A percentile compares a stretch with the other conserved stretches of the same genome.
Evolutionary conservation across 768 basidiomycete genomes (phyloP).

Genomic region (Hydnomerulius pinastri): DNA sequence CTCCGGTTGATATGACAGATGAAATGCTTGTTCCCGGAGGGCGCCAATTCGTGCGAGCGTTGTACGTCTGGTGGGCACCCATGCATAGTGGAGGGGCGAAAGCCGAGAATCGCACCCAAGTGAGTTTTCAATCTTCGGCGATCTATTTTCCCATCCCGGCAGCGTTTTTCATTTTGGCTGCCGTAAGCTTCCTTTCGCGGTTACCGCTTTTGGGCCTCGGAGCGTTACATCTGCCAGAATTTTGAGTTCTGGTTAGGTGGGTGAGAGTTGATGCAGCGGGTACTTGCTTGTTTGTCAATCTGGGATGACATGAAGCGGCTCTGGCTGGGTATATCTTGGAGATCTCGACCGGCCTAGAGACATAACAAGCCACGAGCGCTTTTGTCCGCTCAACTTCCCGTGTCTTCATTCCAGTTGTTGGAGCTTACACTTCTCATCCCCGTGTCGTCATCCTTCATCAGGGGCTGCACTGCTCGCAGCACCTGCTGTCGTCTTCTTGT

Average conservation of each 20-base stretch:
- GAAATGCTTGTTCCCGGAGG: conserved; percentile 81
- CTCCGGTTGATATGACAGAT: conserved; percentile 49
- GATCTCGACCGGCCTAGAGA: neutral
- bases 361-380: neutral
- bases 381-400: neutral
- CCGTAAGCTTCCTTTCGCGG: conserved; percentile 11
- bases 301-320: conserved; percentile 10
- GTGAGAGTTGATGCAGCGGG: conserved; percentile 5
- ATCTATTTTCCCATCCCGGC: conserved; percentile 1
- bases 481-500: conserved; percentile 8
- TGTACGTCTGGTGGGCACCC: conserved; percentile 72
- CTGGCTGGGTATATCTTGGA: conserved; percentile 15
- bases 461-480: conserved; percentile 15
- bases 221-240: conserved; percentile 19
- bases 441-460: conserved; percentile 11
- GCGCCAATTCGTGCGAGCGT: conserved; percentile 75
- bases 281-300: conserved; percentile 13
- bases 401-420: neutral
- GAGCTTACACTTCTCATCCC: neutral
- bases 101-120: conserved; percentile 79
- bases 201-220: conserved; percentile 28
- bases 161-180: conserved; percentile 18
- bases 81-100: conserved; percentile 83
- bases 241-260: conserved; percentile 3
- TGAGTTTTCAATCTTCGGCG: conserved; percentile 44